These are phyloP conservation scores for Phyllosticta citrichinensis DNA, from an alignment of 2,329 filamentous ascomycete genomes.

Conservation along the genomic window DNA sequence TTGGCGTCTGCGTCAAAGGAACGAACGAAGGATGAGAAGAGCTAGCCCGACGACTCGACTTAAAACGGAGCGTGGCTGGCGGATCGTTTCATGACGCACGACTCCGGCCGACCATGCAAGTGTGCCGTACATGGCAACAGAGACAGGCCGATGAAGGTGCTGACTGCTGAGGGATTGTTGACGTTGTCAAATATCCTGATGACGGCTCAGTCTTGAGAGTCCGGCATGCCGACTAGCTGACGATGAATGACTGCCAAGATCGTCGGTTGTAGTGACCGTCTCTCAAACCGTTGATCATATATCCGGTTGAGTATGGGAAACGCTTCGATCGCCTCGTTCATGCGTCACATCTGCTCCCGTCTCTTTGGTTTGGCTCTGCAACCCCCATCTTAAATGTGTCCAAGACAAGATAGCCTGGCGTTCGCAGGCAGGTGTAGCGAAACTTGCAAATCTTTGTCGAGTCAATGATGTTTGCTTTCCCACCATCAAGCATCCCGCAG, in stretches of 20 bases:
- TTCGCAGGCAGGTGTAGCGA: background rate
- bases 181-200: background rate
- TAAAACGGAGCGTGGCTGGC: background rate
- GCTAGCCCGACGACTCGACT: background rate
- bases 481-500: background rate
- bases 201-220: background rate
- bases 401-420: background rate
- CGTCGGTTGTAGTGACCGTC: background rate
- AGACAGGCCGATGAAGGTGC: background rate
- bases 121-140: background rate
- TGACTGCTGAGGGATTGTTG: background rate
- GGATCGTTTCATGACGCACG: background rate
- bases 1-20: background rate
- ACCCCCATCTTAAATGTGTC: background rate
- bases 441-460: background rate
- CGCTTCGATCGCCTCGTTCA: background rate
- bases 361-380: background rate
- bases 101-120: background rate
- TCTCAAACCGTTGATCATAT: background rate
- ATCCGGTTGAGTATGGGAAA: background rate
- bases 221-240: background rate
- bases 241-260: background rate
- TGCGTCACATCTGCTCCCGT: background rate
- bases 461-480: background rate
- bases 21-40: background rate